Conservation (phyloP, 768 basidiomycete species). For the Mycena haematopus region DNA sequence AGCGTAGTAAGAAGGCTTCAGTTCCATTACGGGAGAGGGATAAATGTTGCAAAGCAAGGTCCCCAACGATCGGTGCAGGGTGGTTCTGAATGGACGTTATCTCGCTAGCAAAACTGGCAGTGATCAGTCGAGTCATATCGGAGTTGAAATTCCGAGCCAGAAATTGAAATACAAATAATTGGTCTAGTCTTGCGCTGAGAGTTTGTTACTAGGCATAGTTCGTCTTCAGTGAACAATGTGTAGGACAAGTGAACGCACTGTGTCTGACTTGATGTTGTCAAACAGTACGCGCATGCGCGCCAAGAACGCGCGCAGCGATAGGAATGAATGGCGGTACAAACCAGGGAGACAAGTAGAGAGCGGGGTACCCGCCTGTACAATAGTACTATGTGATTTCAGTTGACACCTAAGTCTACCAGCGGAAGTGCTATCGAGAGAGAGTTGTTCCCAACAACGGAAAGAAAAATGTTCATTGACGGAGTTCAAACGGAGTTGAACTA, state of each 20-base stretch:
- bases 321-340: neutral
- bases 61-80: too few relatives aligned
- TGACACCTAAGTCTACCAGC: slow-evolving; percentile 5
- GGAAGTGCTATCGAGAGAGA: slow-evolving; percentile 3
- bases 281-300: too few relatives aligned
- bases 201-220: neutral
- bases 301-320: too few relatives aligned
- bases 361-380: slow-evolving; percentile 20
- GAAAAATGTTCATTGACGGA: neutral
- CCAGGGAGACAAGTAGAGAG: neutral
- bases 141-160: neutral
- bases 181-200: slow-evolving; percentile 58
- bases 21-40: neutral
- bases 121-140: neutral
- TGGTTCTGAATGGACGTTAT: too few relatives aligned
- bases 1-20: slow-evolving; percentile 16
- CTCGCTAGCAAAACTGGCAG: too few relatives aligned
- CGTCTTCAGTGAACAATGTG: neutral
- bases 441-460: neutral
- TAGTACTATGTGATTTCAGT: slow-evolving; percentile 2
- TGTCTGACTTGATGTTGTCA: slow-evolving; percentile 51
- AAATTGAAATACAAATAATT: slow-evolving; percentile 33
- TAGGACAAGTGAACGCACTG: slow-evolving; percentile 12
- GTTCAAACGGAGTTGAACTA: neutral
- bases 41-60: neutral